Conservation (phyloP, 2,329 filamentous ascomycete species). For the Fusarium nanum region DNA sequence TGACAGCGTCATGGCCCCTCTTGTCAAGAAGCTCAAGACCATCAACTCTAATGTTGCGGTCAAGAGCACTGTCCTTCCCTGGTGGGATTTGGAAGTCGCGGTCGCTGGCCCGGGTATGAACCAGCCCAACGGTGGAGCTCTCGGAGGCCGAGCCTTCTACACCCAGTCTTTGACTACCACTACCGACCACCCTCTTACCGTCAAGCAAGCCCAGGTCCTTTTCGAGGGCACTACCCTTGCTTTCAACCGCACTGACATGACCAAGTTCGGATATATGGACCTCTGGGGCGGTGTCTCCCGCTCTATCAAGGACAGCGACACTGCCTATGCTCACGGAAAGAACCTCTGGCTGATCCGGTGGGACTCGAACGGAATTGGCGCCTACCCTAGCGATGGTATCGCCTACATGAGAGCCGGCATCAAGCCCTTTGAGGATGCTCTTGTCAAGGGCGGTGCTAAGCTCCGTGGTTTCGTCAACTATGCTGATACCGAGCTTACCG, state of each 20-base stretch:
- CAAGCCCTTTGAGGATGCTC: conserved; percentile 40
- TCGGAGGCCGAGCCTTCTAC: conserved; percentile 42
- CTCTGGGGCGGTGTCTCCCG: conserved; percentile 45
- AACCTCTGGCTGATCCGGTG: conserved; percentile 44
- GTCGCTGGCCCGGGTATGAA: conserved; percentile 41
- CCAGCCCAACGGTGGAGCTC: conserved; percentile 30
- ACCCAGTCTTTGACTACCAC: conserved; percentile 38
- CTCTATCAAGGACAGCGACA: conserved; percentile 35
- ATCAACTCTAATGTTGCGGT: conserved; percentile 22
- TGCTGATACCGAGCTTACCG: conserved; percentile 40
- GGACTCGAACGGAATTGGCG: conserved; percentile 30
- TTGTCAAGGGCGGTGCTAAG: conserved; percentile 30
- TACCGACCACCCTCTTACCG: conserved; percentile 42
- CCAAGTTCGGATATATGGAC: conserved; percentile 41
- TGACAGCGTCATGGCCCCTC: conserved; percentile 29
- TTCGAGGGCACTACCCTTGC: conserved; percentile 34
- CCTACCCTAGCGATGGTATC: conserved; percentile 38
- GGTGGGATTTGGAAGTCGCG: conserved; percentile 41
- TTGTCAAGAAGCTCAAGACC: conserved; percentile 22
- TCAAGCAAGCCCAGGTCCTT: conserved; percentile 30
- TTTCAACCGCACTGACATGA: conserved; percentile 43
- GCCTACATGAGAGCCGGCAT: conserved; percentile 38
- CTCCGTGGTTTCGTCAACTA: conserved; percentile 46
- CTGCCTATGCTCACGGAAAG: conserved; percentile 39
- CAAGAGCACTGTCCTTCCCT: conserved; percentile 36